These are phyloP conservation scores for Acacia acuminata DNA, from an alignment of 306 rosid species.

Conservation along the genomic window DNA sequence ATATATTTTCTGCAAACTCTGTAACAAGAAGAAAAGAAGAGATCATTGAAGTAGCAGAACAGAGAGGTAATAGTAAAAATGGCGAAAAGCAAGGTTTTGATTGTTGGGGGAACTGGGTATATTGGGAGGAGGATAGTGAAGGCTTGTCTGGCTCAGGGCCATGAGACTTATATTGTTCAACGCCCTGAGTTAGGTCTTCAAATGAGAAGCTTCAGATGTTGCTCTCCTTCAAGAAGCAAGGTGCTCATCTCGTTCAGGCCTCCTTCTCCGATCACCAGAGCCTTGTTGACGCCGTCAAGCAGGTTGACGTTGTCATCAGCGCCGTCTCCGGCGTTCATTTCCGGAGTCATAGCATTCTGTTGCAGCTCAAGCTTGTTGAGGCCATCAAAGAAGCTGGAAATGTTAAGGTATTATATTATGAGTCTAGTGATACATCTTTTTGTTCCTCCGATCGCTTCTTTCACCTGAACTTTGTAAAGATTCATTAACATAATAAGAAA, in stretches of 20 bases:
- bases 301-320: constrained; percentile 73
- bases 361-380: constrained; percentile 81
- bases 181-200: constrained; percentile 74
- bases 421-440: not conserved
- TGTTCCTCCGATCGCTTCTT: not conserved
- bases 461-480: not conserved
- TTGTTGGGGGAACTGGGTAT: constrained; percentile 86
- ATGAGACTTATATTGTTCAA: constrained; percentile 65
- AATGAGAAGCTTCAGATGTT: constrained; percentile 66
- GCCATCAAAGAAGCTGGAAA: constrained; percentile 85
- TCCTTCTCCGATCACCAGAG: constrained; percentile 68
- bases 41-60: not conserved
- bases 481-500: not conserved
- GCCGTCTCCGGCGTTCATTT: constrained; percentile 83
- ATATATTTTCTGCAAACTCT: not conserved
- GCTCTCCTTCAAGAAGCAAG: constrained; percentile 65
- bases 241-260: constrained; percentile 67
- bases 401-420: constrained; percentile 55
- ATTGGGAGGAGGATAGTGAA: constrained; percentile 71
- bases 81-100: constrained; percentile 75
- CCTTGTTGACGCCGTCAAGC: constrained; percentile 70
- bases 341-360: constrained; percentile 62
- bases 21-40: not conserved
- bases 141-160: constrained; percentile 71
- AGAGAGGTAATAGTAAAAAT: not conserved